Evolutionary conservation across 2,329 filamentous ascomycete species (phyloP).

Genomic region (Fusarium bulbicola): DNA sequence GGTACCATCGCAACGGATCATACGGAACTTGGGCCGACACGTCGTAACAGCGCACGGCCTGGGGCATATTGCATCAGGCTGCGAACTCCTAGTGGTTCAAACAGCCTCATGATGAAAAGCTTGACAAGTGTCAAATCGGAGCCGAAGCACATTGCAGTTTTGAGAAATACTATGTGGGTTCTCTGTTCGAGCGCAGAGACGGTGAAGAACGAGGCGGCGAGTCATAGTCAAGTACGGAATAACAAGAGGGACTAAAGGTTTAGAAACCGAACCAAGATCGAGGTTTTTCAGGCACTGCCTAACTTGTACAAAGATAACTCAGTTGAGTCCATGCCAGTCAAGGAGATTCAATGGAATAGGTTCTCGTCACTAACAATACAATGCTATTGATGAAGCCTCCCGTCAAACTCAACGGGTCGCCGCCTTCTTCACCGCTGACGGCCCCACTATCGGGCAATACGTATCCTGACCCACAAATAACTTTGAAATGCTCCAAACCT

Average conservation of each 20-base stretch:
- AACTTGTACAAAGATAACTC: not conserved
- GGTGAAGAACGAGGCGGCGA: constrained; percentile 11
- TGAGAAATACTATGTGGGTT: constrained; percentile 12
- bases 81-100: not conserved
- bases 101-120: not conserved
- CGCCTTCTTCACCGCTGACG: constrained; percentile 14
- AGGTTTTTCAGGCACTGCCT: not conserved
- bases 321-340: not conserved
- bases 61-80: not conserved
- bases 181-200: constrained; percentile 5
- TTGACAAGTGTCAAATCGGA: constrained; percentile 1
- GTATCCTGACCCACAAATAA: not conserved
- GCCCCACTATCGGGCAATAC: not conserved
- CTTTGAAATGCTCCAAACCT: constrained; percentile 11
- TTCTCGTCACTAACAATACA: not conserved
- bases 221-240: not conserved
- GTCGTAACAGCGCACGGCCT: constrained; percentile 9
- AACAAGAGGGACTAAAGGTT: not conserved
- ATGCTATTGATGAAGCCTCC: constrained; percentile 3
- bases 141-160: constrained; percentile 5
- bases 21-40: constrained; percentile 11
- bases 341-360: not conserved
- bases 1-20: constrained; percentile 12
- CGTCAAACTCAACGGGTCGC: not conserved
- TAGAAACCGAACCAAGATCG: not conserved